Conservation (phyloP, 73 alveolate species). For the Paramecium tetraurelia region DNA sequence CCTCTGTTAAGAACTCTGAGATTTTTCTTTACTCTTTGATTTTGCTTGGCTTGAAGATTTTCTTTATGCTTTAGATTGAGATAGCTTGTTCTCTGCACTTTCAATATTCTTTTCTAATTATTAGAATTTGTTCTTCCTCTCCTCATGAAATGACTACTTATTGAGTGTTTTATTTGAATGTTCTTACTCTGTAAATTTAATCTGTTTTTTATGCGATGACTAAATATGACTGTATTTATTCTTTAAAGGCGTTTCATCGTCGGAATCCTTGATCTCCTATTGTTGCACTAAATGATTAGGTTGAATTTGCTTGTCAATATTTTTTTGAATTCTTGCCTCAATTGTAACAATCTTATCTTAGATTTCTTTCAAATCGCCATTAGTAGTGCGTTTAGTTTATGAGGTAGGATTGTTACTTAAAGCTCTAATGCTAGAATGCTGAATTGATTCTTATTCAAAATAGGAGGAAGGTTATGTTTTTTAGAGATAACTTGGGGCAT, state of each 20-base stretch:
- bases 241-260: slow-evolving; percentile 37
- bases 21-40: slow-evolving; percentile 45
- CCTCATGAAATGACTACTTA: not conserved
- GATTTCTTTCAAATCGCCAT: not conserved
- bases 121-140: not conserved
- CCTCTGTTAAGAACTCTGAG: not conserved
- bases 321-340: slow-evolving; percentile 17
- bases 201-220: not conserved
- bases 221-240: not conserved
- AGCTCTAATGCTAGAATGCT: slow-evolving; percentile 19
- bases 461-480: slow-evolving; percentile 12
- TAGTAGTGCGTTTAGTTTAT: not conserved
- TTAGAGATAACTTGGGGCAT: not conserved
- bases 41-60: not conserved
- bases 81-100: slow-evolving; percentile 26
- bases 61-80: not conserved
- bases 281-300: not conserved
- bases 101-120: slow-evolving; percentile 25
- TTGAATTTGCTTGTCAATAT: not conserved
- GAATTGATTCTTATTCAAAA: not conserved
- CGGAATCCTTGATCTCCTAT: not conserved
- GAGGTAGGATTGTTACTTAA: slow-evolving; percentile 33
- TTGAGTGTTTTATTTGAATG: not conserved
- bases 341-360: not conserved
- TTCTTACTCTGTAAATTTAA: not conserved